Conservation (phyloP, 1,284 basidiomycete genomes). For the Agaricales sp. region DNA sequence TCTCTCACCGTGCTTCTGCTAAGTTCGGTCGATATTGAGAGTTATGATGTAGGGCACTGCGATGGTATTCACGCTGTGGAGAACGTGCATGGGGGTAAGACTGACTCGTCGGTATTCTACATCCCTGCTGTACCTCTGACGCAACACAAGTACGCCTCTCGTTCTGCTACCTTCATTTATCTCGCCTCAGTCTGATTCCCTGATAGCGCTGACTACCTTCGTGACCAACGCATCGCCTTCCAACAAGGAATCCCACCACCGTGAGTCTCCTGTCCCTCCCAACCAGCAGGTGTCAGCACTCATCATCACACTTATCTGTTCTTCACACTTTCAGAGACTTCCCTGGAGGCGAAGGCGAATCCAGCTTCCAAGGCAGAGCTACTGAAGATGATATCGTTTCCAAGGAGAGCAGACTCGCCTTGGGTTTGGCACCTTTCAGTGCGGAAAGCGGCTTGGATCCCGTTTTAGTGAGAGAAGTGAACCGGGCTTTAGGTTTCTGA, state of each 20-base stretch:
- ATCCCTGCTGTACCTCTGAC: conserved; percentile 73
- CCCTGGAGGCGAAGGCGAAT: conserved; percentile 66
- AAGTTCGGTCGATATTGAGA: too few species aligned
- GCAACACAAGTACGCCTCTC: conserved; percentile 41
- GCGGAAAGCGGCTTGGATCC: too few species aligned
- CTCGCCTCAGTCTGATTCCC: too few species aligned
- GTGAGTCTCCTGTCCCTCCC: conserved; percentile 23
- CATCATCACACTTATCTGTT: too few species aligned
- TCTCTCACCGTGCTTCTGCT: too few species aligned
- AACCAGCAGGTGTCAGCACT: too few species aligned
- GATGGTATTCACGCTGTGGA: conserved; percentile 73
- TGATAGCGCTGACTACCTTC: conserved; percentile 54
- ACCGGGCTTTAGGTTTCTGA: too few species aligned
- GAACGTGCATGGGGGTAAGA: conserved; percentile 41
- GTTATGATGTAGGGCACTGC: conserved; percentile 37
- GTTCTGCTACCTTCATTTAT: too few species aligned
- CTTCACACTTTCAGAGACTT: conserved; percentile 41
- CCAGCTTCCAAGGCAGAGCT: conserved; percentile 39
- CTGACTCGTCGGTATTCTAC: conserved; percentile 70
- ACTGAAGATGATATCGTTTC: too few species aligned
- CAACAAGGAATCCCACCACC: conserved; percentile 47
- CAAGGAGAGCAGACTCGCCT: too few species aligned
- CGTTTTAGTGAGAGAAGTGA: too few species aligned
- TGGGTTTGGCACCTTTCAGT: too few species aligned
- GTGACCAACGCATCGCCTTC: conserved; percentile 49